These are phyloP conservation scores for Lactifluus rugatus DNA, from an alignment of 768 basidiomycete genomes.

Conservation along the genomic window DNA sequence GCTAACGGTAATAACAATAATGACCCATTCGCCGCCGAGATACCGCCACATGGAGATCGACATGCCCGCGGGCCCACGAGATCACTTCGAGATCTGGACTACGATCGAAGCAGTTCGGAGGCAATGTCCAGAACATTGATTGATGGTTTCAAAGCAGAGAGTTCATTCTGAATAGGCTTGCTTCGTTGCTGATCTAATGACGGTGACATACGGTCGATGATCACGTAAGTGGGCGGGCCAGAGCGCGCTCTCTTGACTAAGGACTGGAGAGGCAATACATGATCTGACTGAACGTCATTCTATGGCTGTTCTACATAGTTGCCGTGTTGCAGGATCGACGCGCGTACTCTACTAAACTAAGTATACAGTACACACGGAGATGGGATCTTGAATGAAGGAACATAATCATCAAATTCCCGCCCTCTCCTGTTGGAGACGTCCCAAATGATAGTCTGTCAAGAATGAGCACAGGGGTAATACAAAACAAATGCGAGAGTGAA, in stretches of 20 bases:
- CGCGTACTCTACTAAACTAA: no score
- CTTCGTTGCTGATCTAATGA: not conserved
- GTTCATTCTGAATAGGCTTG: no score
- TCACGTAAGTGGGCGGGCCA: no score
- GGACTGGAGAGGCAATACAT: not conserved
- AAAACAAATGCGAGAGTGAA: not conserved
- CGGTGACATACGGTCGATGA: not conserved
- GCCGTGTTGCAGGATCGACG: not conserved
- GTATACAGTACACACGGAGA: not conserved
- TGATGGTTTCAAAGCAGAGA: not conserved
- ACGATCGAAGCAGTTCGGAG: not conserved
- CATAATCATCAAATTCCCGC: constrained; percentile 7
- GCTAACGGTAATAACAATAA: no score
- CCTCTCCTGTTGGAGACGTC: constrained; percentile 17
- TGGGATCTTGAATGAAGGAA: no score
- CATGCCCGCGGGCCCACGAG: not conserved
- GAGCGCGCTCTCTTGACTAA: not conserved
- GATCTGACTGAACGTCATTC: not conserved
- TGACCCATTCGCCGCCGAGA: not conserved
- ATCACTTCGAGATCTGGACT: not conserved
- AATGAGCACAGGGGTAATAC: not conserved
- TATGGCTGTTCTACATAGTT: not conserved
- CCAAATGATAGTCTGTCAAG: constrained; percentile 11
- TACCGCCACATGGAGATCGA: not conserved
- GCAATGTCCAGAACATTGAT: not conserved